phyloP scores from a whole-genome alignment of 2,329 filamentous ascomycete species.

The Fusarium coicis region DNA sequence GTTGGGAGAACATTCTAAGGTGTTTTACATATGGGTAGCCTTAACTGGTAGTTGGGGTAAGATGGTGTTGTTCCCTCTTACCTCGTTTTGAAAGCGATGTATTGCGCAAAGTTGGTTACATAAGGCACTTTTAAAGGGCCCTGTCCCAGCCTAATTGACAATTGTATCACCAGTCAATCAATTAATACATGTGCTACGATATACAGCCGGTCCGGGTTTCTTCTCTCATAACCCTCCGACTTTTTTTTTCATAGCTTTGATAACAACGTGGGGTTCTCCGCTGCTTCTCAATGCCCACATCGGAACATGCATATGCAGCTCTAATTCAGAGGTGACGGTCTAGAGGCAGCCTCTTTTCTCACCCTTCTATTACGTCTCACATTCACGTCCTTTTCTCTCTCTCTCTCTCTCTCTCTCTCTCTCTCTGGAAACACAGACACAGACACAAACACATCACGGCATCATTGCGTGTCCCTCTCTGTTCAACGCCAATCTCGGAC shows the following conservation, averaged over 20 bases:
- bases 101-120: not conserved
- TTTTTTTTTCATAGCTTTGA: conserved; percentile 6
- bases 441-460: not conserved
- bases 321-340: conserved; percentile 1
- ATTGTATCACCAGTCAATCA: not conserved
- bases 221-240: conserved; percentile 11
- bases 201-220: conserved; percentile 27
- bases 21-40: conserved; percentile 16
- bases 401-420: too few species aligned
- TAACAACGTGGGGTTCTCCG: conserved; percentile 30
- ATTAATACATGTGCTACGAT: not conserved
- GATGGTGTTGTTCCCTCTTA: conserved; percentile 29
- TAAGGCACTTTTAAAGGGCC: not conserved
- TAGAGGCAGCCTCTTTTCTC: conserved; percentile 22
- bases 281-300: conserved; percentile 18
- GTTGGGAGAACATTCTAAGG: not conserved
- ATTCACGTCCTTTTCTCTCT: conserved; percentile 3
- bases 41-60: not conserved
- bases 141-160: too few species aligned
- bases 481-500: conserved; percentile 1
- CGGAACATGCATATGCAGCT: conserved; percentile 24
- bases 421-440: not conserved
- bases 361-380: conserved; percentile 22
- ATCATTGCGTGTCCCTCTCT: conserved; percentile 13
- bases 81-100: not conserved